Percentiles rank a stretch among this genome's conserved stretches.
phyloP scores from a whole-genome alignment of 2,329 filamentous ascomycete species.

The Neopestalotiopsis sp. region DNA sequence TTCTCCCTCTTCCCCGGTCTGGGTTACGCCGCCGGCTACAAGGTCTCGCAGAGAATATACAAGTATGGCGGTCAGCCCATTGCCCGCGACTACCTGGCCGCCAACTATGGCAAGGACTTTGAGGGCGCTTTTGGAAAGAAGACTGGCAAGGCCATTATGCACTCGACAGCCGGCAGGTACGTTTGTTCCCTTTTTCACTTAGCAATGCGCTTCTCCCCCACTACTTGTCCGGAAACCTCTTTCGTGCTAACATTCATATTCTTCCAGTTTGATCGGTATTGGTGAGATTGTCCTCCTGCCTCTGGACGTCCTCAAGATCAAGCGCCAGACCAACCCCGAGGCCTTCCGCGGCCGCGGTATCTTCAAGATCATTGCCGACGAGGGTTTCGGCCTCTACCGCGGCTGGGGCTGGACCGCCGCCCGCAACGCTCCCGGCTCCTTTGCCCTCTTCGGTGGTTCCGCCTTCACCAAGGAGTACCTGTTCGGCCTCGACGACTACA shows the following conservation, averaged over 20 bases:
- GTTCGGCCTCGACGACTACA: conserved; percentile 90
- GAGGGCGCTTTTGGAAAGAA: conserved; percentile 93
- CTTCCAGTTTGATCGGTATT: conserved; percentile 83
- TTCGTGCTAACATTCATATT: conserved; percentile 16
- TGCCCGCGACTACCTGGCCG: conserved; percentile 84
- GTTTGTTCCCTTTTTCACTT: conserved; percentile 24
- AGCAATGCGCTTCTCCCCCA: not conserved
- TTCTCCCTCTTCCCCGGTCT: conserved; percentile 95
- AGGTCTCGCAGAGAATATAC: conserved; percentile 96
- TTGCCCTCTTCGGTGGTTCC: conserved; percentile 96
- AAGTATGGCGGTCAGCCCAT: conserved; percentile 98
- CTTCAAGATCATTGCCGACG: conserved; percentile 86
- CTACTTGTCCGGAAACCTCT: too few relatives aligned
- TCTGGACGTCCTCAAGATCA: conserved; percentile 98
- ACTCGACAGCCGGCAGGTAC: conserved; percentile 91
- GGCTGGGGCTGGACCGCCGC: conserved; percentile 98
- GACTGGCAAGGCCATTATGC: conserved; percentile 97
- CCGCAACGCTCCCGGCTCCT: conserved; percentile 94
- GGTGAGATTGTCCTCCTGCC: conserved; percentile 96
- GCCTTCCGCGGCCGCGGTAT: conserved; percentile 94
- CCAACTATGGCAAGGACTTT: conserved; percentile 82
- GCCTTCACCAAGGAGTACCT: conserved; percentile 98
- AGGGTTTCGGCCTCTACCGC: conserved; percentile 94
- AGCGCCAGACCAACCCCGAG: conserved; percentile 98
- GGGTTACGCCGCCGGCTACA: conserved; percentile 97